Evolutionary conservation across 1,284 basidiomycete genomes (phyloP), one percentile per base, ranked within the genome.

Genomic region (Cryptococcus deneoformans): DNA sequence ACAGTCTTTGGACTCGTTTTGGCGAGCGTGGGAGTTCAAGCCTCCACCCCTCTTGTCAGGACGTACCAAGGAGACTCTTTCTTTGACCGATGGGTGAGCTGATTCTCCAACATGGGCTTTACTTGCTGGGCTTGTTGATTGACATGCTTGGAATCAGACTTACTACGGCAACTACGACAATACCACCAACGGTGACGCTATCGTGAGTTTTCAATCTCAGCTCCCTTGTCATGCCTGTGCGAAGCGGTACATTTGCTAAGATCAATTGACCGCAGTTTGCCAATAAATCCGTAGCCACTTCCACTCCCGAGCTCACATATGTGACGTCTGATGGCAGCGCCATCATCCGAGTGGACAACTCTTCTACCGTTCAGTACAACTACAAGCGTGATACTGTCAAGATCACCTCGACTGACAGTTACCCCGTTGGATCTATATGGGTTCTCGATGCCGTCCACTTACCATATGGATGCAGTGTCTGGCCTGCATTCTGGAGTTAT

Each of bases 361-460:
- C 65, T 14, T 65, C 65, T 5, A 62, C 58, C 39, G 68, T 70
- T n/a, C 57, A 60, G 6, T 86, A 80, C 65, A 84, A 85, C 61
- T 69, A 86, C 48, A 89, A 89, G 68, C 82, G 88, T 54, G 85
- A 88, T 65, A 84, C 85, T 0, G 82, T 90, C 29, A 83, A 87
- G 46, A 84, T 90, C 56, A 76, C 84, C 7, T 81, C 82, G 12
- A 81, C 82, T 44, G 84, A 85, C 57, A 74, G 77, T 44, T 88
- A 81, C 70, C 78, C 78, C 0, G 79, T 87, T 5, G 88, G 88
- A 6, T 86, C 84, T 58, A 76, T 90, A 9, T 88, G 83, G 80
- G 78, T 87, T 9, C 78, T 86, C 43, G 86, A 88, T 67, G 77
- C 82, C 80, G 82, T 84, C 38, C 87, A 89, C 73, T 79, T 86